Evolutionary conservation across 768 basidiomycete species (phyloP).

Genomic region (Mycena capillaripes): DNA sequence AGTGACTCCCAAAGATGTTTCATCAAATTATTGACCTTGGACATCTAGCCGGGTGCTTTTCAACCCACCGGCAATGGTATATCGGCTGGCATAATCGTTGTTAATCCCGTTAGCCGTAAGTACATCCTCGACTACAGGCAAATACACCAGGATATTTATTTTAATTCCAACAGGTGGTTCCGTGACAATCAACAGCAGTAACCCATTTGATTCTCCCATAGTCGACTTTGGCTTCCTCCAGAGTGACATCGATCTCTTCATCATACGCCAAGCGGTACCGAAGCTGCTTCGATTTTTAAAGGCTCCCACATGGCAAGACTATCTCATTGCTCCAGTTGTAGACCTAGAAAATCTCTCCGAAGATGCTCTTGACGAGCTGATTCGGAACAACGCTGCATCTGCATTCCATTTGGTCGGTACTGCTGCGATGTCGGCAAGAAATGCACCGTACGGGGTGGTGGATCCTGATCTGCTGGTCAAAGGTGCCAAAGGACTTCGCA

Average conservation of each 20-base stretch:
- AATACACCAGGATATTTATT: background rate
- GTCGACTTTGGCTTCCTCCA: slow-evolving; percentile 60
- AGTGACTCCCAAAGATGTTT: background rate
- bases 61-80: background rate
- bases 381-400: slow-evolving; percentile 22
- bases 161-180: slow-evolving; percentile 35
- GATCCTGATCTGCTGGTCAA: background rate
- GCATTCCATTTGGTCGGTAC: background rate
- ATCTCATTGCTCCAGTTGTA: slow-evolving; percentile 21
- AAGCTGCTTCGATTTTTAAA: slow-evolving; percentile 23
- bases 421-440: background rate
- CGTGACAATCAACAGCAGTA: slow-evolving; percentile 50
- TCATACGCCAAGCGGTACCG: slow-evolving; percentile 23
- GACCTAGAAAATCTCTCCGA: slow-evolving; percentile 2
- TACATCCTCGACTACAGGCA: background rate
- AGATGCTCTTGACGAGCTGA: slow-evolving; percentile 30
- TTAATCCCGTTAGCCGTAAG: background rate
- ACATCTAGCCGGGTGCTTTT: background rate
- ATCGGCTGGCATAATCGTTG: background rate
- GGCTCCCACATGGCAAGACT: slow-evolving; percentile 38
- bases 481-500: background rate
- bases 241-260: slow-evolving; percentile 34
- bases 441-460: background rate
- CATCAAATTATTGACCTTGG: background rate
- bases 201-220: slow-evolving; percentile 55